Base-by-base conservation (phyloP, 2,329 filamentous ascomycete species). In the Fusarium setosum region DNA sequence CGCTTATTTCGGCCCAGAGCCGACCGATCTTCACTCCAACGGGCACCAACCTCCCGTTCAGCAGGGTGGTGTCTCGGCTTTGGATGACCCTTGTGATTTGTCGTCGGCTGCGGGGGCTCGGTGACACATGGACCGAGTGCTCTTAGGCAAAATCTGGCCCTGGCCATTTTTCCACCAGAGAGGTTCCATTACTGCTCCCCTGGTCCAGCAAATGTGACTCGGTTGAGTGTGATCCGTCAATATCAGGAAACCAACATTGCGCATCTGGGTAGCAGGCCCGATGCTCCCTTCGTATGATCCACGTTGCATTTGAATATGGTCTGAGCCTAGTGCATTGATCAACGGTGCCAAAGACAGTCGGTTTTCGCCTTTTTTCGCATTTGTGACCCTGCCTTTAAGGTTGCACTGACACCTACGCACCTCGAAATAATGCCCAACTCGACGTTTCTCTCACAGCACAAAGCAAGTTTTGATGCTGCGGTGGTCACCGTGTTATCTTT, bases 1-100 rank as follows among this genome's bases (percentile, higher is more conserved):
- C 45, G 29, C 45, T 48, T 32, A 48, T 48, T 48, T 48, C 45
- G 45, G 45, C 45, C 29, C 45, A 48, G 32, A 48, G 45, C 45
- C 29, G 13, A 48, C 45, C 45, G 45, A 35, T 23, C 20, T 11
- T 18, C 10, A 20, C 44, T 21, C 10, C 15, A 15, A 15, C 18
- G 18, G 44, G 44, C 29, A 20, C n/a, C 34, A 18, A 7, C n/a
- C 34, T 37, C 17, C 34, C 34, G 4, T n/a, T 32, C 32, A 18
- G 17, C 26, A 32, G 29, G 17, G n/a, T n/a, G 31, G 4, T 15
- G 31, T 15, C 31, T 34, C 31, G 31, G 31, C 31, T 13, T 4
- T 12, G n/a, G n/a, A 34, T 34, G 13, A 6, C 31, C 12, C 15
- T 13, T 34, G 15, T 34, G 31, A 34, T 34, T 34, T 34, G 6